phyloP scores from a whole-genome alignment of 2,329 filamentous ascomycete species.

The Verticillium albo-atrum region DNA sequence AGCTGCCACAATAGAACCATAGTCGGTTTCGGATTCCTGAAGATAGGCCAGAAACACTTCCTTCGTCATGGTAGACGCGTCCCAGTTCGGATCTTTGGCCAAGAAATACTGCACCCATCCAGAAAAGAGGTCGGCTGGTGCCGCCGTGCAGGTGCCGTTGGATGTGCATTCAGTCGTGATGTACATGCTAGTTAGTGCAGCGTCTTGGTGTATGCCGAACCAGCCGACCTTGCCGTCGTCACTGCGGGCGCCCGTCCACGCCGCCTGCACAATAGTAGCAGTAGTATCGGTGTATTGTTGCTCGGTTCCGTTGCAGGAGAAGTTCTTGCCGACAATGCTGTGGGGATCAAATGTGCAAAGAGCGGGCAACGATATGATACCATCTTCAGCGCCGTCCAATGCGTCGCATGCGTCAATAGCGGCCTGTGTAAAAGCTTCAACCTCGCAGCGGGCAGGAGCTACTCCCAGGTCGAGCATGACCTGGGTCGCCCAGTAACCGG shows the following conservation, averaged over 20 bases:
- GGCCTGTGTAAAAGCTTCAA: conserved; percentile 31
- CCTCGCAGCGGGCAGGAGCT: conserved; percentile 2
- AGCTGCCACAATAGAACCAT: conserved; percentile 18
- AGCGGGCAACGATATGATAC: conserved; percentile 27
- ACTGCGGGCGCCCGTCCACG: conserved; percentile 6
- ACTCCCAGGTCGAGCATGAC: conserved; percentile 1
- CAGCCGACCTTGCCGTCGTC: conserved; percentile 31
- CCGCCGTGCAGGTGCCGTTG: neutral
- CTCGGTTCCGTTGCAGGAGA: conserved; percentile 7
- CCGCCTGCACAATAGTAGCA: conserved; percentile 2
- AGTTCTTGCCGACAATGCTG: neutral
- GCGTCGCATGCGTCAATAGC: conserved; percentile 33
- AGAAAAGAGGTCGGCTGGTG: conserved; percentile 16
- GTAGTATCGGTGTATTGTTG: conserved; percentile 23
- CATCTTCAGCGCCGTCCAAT: conserved; percentile 41
- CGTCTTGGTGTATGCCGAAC: neutral
- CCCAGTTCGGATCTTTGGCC: conserved; percentile 30
- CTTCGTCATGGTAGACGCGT: conserved; percentile 5
- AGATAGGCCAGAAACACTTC: neutral
- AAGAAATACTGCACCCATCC: conserved; percentile 33
- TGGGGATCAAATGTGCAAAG: conserved; percentile 9
- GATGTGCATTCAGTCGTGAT: neutral
- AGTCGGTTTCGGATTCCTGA: neutral
- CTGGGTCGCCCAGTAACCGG: conserved; percentile 1
- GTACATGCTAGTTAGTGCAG: neutral